Base-by-base conservation (phyloP, 2,329 filamentous ascomycete species). In the Phaeosphaeriaceae sp. region DNA sequence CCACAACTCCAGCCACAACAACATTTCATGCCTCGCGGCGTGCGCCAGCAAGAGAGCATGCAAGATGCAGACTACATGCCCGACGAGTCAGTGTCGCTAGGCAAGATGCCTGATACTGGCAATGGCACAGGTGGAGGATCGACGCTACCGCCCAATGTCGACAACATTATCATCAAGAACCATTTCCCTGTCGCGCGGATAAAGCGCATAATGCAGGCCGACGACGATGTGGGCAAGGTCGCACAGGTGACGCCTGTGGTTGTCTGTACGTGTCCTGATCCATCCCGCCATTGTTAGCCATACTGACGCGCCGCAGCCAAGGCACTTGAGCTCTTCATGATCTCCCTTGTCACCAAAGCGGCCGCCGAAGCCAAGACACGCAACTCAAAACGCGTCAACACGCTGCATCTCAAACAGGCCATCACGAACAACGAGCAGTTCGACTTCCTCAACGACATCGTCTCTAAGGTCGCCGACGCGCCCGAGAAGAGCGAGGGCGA, bases 121-220 rank as follows among this genome's bases (percentile, higher is more conserved):
- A 51, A 70, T 63, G 68, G 69, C 31, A 56, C 65, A 20, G 51
- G 58, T 53, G 64, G 59, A 20, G 53, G 60, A 61, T 74, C 44
- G 68, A 71, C 44, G 72, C 77, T 48, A 73, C 75, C 52, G 3
- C 60, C 65, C 17, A 67, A 62, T 53, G 66, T 67, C 21, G 78
- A 88, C 80, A 76, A 86, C 77, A 80, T 97, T 80, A 78, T 92
- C 45, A 92, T 99, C 69, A 91, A 88, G 78, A 98, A 94, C 33
- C 97, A 97, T 72, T 99, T 99, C 72, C 95, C 95, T 1, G 96
- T 96, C 31, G 95, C 95, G 15, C 87, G 95, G 61, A 99, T 99
- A 82, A 99, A 99, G 84, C 89, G 95, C 51, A 98, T 99, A 72
- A 98, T 99, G 95, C 95, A 99, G 80, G 94, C 94, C 11, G 95